Percentiles rank a stretch among this genome's conserved stretches.
Conservation (phyloP, 306 rosid genomes). For the Trifolium fragiferum region DNA sequence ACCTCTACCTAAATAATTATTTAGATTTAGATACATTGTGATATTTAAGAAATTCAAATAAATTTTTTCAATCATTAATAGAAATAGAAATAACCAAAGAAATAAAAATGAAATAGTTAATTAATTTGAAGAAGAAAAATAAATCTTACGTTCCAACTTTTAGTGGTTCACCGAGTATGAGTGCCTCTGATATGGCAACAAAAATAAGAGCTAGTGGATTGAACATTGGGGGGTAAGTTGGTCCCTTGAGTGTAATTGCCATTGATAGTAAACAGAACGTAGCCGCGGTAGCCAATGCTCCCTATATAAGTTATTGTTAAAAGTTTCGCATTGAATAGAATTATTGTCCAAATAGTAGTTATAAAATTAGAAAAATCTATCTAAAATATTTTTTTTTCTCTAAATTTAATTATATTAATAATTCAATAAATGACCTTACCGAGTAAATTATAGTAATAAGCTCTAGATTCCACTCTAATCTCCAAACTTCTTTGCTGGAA, state of each 20-base stretch:
- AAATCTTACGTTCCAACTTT: conserved; percentile 59
- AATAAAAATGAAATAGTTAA: too few relatives aligned
- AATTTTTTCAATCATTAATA: too few relatives aligned
- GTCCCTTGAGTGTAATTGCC: conserved; percentile 61
- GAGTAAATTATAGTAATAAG: conserved; percentile 69
- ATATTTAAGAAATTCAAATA: too few relatives aligned
- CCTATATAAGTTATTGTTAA: conserved; percentile 41
- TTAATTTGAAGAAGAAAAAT: not conserved
- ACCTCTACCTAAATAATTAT: too few relatives aligned
- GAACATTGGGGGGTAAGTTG: conserved; percentile 76
- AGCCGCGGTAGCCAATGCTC: conserved; percentile 62
- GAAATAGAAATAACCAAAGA: too few relatives aligned
- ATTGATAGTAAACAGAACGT: conserved; percentile 64
- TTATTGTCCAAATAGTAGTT: too few relatives aligned
- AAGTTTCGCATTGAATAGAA: too few relatives aligned
- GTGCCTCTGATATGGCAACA: conserved; percentile 62
- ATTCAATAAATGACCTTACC: conserved; percentile 37
- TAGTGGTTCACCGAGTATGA: conserved; percentile 57
- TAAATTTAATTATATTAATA: too few relatives aligned
- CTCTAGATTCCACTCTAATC: conserved; percentile 61
- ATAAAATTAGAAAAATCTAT: too few relatives aligned
- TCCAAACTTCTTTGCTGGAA: conserved; percentile 53
- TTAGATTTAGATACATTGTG: too few relatives aligned
- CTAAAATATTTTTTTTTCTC: too few relatives aligned
- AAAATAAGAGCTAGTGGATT: conserved; percentile 69